A percentile compares a stretch with the other conserved stretches of the same genome.
These are phyloP conservation scores for Fusarium siculi DNA, from an alignment of 2,329 filamentous ascomycete genomes.

Conservation along the genomic window DNA sequence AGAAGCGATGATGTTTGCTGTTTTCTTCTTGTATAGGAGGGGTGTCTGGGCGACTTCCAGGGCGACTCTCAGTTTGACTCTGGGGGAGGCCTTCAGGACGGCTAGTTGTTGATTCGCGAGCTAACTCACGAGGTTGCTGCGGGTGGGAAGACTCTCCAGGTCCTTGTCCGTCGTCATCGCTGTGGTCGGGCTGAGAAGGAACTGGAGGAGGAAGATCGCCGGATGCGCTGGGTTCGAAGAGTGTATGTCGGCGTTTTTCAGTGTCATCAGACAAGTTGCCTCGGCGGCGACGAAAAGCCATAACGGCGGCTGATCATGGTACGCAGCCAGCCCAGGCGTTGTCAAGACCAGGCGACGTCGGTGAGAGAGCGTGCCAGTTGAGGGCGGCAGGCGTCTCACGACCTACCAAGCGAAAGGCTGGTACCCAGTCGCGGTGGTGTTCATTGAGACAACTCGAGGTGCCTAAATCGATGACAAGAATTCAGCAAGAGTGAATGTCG, in stretches of 20 bases:
- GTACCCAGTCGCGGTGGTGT: slow-evolving; percentile 28
- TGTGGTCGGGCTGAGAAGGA: slow-evolving; percentile 36
- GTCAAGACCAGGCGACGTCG: slow-evolving; percentile 31
- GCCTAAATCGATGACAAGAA: slow-evolving; percentile 14
- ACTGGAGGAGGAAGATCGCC: slow-evolving; percentile 43
- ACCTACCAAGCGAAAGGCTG: slow-evolving; percentile 43
- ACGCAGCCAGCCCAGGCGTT: slow-evolving; percentile 44
- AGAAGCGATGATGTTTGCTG: slow-evolving; percentile 70
- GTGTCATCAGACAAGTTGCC: slow-evolving; percentile 69
- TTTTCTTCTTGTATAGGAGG: slow-evolving; percentile 66
- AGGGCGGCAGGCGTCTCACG: slow-evolving; percentile 38
- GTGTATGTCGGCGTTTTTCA: slow-evolving; percentile 66
- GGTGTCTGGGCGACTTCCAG: slow-evolving; percentile 53
- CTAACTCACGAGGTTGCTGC: slow-evolving; percentile 41
- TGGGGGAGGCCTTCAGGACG: slow-evolving; percentile 10
- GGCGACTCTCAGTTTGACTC: slow-evolving; percentile 19
- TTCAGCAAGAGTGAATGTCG: slow-evolving; percentile 10
- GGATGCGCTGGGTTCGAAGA: slow-evolving; percentile 47
- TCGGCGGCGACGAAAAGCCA: slow-evolving; percentile 71
- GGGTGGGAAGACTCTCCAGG: slow-evolving; percentile 32
- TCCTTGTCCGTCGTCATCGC: slow-evolving; percentile 33
- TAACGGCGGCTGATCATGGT: slow-evolving; percentile 57
- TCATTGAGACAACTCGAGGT: slow-evolving; percentile 38
- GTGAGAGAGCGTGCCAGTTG: slow-evolving; percentile 19
- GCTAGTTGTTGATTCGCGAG: slow-evolving; percentile 28